A percentile compares a stretch with the other conserved stretches of the same genome.
Conservation (phyloP, 1,139 yeast genomes). For the Nadsonia starkeyi-henricii region DNA sequence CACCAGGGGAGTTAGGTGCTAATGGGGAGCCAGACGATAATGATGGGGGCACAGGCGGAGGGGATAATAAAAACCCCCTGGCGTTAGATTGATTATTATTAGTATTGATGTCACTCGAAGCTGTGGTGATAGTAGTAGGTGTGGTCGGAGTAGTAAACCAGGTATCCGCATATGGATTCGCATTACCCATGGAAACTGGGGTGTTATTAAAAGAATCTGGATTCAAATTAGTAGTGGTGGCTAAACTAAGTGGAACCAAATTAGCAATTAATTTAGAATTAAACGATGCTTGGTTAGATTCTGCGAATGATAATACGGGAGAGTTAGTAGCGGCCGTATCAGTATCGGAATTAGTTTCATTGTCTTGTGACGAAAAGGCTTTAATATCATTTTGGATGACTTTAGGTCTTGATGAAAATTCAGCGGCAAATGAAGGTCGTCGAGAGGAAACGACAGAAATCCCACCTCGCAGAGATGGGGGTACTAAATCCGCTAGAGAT, state of each 20-base stretch:
- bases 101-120: not conserved
- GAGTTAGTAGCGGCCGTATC: not conserved
- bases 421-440: constrained; percentile 17
- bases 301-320: not conserved
- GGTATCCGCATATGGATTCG: not conserved
- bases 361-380: not conserved
- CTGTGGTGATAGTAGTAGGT: not conserved
- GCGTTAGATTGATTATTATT: not conserved
- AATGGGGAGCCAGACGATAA: not conserved
- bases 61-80: not conserved
- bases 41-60: not conserved
- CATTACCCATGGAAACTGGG: not conserved
- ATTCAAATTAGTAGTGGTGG: not conserved
- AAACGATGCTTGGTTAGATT: constrained; percentile 3
- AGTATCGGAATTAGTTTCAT: constrained; percentile 2
- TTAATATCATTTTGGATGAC: constrained; percentile 1
- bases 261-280: constrained; percentile 3
- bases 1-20: not conserved
- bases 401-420: constrained; percentile 15
- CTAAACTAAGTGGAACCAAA: constrained; percentile 1
- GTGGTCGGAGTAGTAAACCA: not conserved
- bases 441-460: constrained; percentile 15
- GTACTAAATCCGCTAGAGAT: constrained; percentile 4
- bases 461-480: constrained; percentile 11
- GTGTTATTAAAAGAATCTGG: not conserved